A percentile compares a stretch with the other conserved stretches of the same genome.
phyloP scores from a whole-genome alignment of 768 basidiomycete species.

The Trametes cingulata region DNA sequence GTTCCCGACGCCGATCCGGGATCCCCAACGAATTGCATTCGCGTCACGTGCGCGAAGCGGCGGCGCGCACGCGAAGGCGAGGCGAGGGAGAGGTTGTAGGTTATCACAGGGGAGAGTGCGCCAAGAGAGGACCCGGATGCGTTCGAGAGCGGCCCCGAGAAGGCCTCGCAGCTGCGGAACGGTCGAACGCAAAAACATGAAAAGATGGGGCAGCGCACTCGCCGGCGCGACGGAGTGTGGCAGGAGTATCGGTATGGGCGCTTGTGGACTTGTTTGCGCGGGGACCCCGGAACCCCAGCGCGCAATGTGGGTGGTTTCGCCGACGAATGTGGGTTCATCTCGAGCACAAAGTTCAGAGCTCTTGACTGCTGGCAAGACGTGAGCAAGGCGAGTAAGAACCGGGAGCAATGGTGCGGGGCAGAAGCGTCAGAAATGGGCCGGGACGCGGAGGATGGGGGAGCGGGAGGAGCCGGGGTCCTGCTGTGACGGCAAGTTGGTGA shows the following conservation, averaged over 20 bases:
- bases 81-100: background rate
- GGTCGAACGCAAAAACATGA: background rate
- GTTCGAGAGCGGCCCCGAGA: slow-evolving; percentile 16
- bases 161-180: background rate
- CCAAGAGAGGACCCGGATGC: slow-evolving; percentile 3
- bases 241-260: background rate
- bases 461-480: slow-evolving; percentile 18
- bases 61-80: background rate
- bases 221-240: too few relatives aligned
- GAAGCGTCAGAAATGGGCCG: background rate
- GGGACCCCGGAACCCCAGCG: slow-evolving; percentile 16
- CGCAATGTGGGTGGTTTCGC: background rate
- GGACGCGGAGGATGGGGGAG: slow-evolving; percentile 3
- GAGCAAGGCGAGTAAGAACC: background rate
- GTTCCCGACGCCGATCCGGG: background rate
- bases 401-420: background rate
- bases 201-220: background rate
- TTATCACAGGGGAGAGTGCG: background rate
- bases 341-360: background rate
- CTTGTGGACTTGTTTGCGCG: slow-evolving; percentile 2
- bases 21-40: background rate
- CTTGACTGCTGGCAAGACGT: too few relatives aligned
- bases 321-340: too few relatives aligned
- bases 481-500: slow-evolving; percentile 4
- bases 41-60: slow-evolving; percentile 12